Evolutionary conservation across 495 filamentous ascomycete species (phyloP), one percentile per base, ranked within the genome.

Genomic region (Aspergillus incahuasiensis): DNA sequence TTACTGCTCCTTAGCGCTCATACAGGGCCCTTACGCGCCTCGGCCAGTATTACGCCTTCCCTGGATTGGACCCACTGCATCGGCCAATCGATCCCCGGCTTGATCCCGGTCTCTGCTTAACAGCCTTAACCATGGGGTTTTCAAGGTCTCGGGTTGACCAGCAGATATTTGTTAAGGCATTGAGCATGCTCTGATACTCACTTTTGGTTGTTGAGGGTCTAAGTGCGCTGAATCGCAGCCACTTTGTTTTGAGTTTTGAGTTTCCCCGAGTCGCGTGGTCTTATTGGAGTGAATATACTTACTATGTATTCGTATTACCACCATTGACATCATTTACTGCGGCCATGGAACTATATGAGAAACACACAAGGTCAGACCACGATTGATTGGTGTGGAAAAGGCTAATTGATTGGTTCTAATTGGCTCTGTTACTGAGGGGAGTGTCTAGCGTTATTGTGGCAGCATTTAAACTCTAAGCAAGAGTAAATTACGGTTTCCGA

Each of bases 261-360:
- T 50, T 50, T 50, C 48, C 20, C 25, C 52, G 16, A 35, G 16
- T 32, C 54, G 22, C 54, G 54, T 12, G 18, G 20, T 51, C 11
- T 46, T 40, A 52, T 57, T 52, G 48, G 48, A 51, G 55, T 39
- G 30, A 57, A 52, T 52, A 57, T 57, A 57, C 55, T 44, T 51
- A 40, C 18, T 51, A 19, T 49, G 48, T 40, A 40, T 22, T 35
- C 19, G 21, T 40, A 51, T 41, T 51, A 51, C 48, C 16, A 28
- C 25, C 25, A n/a, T 51, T 51, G 48, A 51, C 34, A 51, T 51
- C 48, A 51, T 49, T 34, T n/a, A 40, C 38, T 35, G 15, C 18
- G 18, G 38, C 25, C 32, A 35, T 35, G 32, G 32, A 6, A 35
- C 32, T 35, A 35, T 9, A 35, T 30, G 5, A 30, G 34, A 15